Conservation (phyloP, 148 eudicot genomes). For the Silene latifolia region DNA sequence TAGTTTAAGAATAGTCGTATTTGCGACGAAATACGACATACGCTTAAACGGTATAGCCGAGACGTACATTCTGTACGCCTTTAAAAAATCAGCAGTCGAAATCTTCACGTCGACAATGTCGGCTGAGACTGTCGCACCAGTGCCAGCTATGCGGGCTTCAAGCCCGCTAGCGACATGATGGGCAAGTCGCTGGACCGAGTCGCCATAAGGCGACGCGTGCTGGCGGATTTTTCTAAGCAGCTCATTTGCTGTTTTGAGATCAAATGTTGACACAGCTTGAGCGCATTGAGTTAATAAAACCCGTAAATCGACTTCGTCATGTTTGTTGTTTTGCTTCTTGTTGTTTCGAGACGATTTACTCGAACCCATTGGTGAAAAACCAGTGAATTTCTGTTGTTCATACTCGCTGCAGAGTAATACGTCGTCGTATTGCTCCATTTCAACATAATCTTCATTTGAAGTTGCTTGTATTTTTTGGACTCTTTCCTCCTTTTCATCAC, state of each 20-base stretch:
- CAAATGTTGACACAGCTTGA: constrained; percentile 42
- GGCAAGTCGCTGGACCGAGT: constrained; percentile 36
- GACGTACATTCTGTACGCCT: constrained; percentile 29
- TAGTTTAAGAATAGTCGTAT: constrained; percentile 20
- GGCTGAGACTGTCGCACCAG: constrained; percentile 31
- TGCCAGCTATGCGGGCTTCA: constrained; percentile 48
- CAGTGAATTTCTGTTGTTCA: not conserved
- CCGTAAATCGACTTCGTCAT: constrained; percentile 39
- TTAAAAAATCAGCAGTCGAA: constrained; percentile 31
- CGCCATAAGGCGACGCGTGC: constrained; percentile 38
- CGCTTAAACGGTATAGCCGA: constrained; percentile 39
- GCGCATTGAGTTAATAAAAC: constrained; percentile 41
- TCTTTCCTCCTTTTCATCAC: constrained; percentile 25
- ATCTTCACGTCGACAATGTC: constrained; percentile 16
- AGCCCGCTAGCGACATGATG: constrained; percentile 43
- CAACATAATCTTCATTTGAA: constrained; percentile 36
- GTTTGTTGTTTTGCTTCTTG: constrained; percentile 20
- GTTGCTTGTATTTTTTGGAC: constrained; percentile 43
- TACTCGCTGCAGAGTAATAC: constrained; percentile 37
- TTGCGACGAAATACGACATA: constrained; percentile 25
- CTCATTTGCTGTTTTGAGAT: constrained; percentile 34
- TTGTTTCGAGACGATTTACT: constrained; percentile 11
- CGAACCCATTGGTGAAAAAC: not conserved
- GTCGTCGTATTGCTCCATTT: constrained; percentile 51
- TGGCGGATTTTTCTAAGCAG: constrained; percentile 36